Conservation (phyloP, 2,329 filamentous ascomycete species). For the Xylaria sp. region DNA sequence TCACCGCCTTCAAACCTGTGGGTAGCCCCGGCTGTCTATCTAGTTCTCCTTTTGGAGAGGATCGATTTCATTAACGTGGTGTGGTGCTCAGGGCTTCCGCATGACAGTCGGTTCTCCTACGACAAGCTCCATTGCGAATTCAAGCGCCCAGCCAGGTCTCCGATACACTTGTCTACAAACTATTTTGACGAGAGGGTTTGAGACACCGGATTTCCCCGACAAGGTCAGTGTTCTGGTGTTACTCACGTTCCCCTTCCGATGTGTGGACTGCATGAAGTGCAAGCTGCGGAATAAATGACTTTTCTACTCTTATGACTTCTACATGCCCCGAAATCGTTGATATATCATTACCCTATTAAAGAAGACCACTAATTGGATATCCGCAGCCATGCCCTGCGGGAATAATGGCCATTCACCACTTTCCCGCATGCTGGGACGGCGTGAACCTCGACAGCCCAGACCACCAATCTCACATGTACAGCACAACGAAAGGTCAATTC, state of each 20-base stretch:
- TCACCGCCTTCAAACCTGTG: constrained; percentile 58
- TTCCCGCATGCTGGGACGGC: constrained; percentile 59
- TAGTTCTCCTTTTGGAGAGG: neutral
- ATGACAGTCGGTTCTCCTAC: constrained; percentile 56
- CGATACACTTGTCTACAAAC: constrained; percentile 55
- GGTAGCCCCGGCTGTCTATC: constrained; percentile 28
- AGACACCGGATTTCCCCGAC: constrained; percentile 54
- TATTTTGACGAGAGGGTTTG: constrained; percentile 54
- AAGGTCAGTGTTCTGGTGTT: neutral
- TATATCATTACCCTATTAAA: neutral
- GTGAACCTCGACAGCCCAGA: constrained; percentile 52
- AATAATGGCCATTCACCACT: constrained; percentile 57
- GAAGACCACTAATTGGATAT: neutral
- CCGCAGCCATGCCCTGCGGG: constrained; percentile 52
- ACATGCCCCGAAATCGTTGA: neutral
- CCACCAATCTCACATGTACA: constrained; percentile 48
- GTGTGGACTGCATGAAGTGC: neutral
- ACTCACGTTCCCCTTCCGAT: neutral
- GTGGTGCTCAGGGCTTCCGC: constrained; percentile 54
- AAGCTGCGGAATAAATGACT: no score
- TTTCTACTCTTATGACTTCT: no score
- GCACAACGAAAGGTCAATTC: constrained; percentile 42
- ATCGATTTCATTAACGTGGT: neutral
- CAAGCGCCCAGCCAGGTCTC: constrained; percentile 45
- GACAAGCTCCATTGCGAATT: constrained; percentile 47